phyloP scores from a whole-genome alignment of 768 basidiomycete species.

The Botryobasidium botryosum region DNA sequence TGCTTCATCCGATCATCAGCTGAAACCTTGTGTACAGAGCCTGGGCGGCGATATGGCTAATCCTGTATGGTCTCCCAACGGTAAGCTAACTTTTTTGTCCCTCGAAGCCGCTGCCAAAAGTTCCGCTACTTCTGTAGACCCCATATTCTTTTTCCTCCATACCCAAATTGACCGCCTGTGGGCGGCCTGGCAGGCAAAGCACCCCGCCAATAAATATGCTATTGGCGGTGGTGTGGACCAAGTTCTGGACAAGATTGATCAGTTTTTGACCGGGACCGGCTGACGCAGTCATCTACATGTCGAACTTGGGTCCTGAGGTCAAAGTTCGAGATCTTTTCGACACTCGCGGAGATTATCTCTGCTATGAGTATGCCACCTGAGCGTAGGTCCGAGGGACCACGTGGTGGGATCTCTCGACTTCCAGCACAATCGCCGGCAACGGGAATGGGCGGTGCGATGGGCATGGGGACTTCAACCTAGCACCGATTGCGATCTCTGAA shows the following conservation, averaged over 20 bases:
- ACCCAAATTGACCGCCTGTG: slow-evolving; percentile 2
- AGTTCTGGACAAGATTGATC: background rate
- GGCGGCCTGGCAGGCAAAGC: background rate
- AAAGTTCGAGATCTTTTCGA: background rate
- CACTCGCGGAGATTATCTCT: background rate
- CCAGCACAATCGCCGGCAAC: no score
- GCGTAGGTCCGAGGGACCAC: no score
- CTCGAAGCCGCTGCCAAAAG: background rate
- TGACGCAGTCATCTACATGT: background rate
- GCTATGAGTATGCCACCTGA: slow-evolving; percentile 2
- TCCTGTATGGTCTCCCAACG: background rate
- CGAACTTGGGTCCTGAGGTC: background rate
- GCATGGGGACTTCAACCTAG: no score
- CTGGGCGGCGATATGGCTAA: slow-evolving; percentile 1
- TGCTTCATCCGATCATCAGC: background rate
- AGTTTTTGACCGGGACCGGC: background rate
- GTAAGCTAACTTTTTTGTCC: background rate
- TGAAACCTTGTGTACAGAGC: background rate
- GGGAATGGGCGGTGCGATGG: no score
- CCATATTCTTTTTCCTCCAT: background rate
- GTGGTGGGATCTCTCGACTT: no score
- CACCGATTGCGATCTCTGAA: no score
- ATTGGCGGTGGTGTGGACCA: slow-evolving; percentile 1
- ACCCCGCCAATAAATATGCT: background rate
- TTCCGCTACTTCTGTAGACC: background rate